Percentiles rank a stretch among this genome's conserved stretches.
Evolutionary conservation across 2,329 filamentous ascomycete species (phyloP).

Genomic region (Cladosporium sp.): DNA sequence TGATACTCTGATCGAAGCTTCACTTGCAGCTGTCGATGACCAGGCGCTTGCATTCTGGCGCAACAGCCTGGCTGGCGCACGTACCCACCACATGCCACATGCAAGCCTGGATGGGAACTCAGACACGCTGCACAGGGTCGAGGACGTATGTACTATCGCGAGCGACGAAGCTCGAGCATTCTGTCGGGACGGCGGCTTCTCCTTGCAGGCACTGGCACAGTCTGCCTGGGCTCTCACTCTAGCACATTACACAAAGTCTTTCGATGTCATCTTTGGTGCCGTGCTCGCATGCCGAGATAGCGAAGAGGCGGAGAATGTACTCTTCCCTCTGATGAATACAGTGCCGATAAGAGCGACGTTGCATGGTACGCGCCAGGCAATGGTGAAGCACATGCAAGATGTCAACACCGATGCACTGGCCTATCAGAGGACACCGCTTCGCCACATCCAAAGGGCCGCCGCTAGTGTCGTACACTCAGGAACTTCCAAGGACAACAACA

Average conservation of each 20-base stretch:
- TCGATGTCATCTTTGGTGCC: slow-evolving; percentile 80
- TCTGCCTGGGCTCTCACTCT: slow-evolving; percentile 74
- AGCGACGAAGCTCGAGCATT: slow-evolving; percentile 54
- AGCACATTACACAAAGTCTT: slow-evolving; percentile 60
- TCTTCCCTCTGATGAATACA: slow-evolving; percentile 94
- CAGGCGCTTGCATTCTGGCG: slow-evolving; percentile 68
- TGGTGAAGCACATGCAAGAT: slow-evolving; percentile 74
- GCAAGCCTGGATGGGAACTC: not conserved
- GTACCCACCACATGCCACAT: slow-evolving; percentile 43
- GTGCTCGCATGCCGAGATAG: slow-evolving; percentile 84
- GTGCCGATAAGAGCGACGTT: slow-evolving; percentile 72
- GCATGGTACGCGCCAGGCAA: slow-evolving; percentile 65
- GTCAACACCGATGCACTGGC: slow-evolving; percentile 66
- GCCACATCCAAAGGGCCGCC: slow-evolving; percentile 60
- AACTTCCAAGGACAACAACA: not conserved
- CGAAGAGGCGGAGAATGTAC: slow-evolving; percentile 64
- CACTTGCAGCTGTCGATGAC: slow-evolving; percentile 51
- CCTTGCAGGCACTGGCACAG: slow-evolving; percentile 74
- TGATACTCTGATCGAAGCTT: slow-evolving; percentile 57
- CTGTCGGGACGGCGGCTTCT: slow-evolving; percentile 68
- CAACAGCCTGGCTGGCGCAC: slow-evolving; percentile 61
- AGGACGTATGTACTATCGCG: slow-evolving; percentile 50
- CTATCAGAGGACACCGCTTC: slow-evolving; percentile 75
- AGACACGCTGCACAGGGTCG: slow-evolving; percentile 44
- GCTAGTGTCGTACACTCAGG: slow-evolving; percentile 34